Evolutionary conservation across 179 eudicot species (phyloP), one percentile per base, ranked within the genome.

Genomic region (Corrigiola litoralis): DNA sequence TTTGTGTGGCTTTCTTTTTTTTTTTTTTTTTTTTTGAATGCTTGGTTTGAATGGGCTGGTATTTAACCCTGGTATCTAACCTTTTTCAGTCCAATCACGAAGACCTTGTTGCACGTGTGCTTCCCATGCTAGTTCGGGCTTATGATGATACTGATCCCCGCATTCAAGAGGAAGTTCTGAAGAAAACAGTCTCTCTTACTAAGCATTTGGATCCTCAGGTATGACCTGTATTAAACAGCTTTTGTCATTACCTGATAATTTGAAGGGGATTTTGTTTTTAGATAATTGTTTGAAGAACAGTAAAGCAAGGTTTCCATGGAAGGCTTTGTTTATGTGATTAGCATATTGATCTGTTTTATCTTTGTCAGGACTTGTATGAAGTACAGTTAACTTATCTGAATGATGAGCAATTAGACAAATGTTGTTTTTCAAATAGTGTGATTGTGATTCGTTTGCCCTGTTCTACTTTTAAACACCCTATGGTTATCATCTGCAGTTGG

Each of bases 121-220:
- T 94, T 55, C 99, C 99, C 44, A 83, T 87, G 85, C 85, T 94
- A 75, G 83, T 90, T 70, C 96, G 95, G 73, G 97, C 96, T 47
- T 94, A 90, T 80, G 99, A 88, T 84, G 99, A 94, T 77, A 76
- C 79, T 58, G 99, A 94, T 76, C 84, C 95, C 63, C 99, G 99
- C 68, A 77, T 91, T 85, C 99, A 94, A 82, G 97, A 94, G 81
- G 99, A 94, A 81, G 95, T 82, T 66, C 74, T 94, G 56, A 90
- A 88, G 75, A 86, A 72, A 81, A 86, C 99, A 46, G 68, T 81
- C 20, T 60, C 85, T 37, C 95, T 94, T 72, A 81, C 96, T 45
- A 91, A 84, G 74, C 94, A 88, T 72, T 84, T 94, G 70, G 95
- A 94, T 68, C 79, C 75, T 68, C 97, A 88, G 96, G 99, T 92